Percentiles rank a stretch among this genome's conserved stretches.
Conservation (phyloP, 2,329 filamentous ascomycete genomes). For the Whalleya microplaca region DNA sequence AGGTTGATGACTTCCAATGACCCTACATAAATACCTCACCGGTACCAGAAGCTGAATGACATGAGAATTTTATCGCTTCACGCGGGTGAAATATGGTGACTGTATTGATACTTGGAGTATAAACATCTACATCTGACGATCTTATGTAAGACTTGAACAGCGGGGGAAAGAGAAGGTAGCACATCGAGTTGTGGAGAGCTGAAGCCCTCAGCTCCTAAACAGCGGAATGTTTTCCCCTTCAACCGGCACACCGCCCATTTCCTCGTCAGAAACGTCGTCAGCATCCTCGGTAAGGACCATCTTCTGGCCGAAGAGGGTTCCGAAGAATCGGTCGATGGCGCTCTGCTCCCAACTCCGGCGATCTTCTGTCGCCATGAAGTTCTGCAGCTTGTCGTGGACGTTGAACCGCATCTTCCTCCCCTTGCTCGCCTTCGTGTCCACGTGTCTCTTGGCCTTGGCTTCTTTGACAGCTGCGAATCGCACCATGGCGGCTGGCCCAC, state of each 20-base stretch:
- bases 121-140: too few species aligned
- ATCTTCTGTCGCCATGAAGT: constrained; percentile 95
- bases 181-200: background rate
- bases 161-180: background rate
- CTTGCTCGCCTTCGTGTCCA: constrained; percentile 95
- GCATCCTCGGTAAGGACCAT: constrained; percentile 64
- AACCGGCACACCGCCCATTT: constrained; percentile 52
- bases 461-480: constrained; percentile 73
- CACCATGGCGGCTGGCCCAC: constrained; percentile 54
- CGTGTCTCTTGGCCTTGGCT: constrained; percentile 78
- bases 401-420: constrained; percentile 92
- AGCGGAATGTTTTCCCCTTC: constrained; percentile 59
- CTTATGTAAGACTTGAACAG: too few species aligned
- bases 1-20: too few species aligned
- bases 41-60: too few species aligned
- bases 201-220: constrained; percentile 43
- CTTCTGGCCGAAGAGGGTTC: constrained; percentile 73
- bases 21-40: too few species aligned
- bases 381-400: constrained; percentile 95
- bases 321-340: constrained; percentile 78
- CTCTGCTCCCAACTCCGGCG: constrained; percentile 77
- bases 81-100: too few species aligned
- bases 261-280: constrained; percentile 47
- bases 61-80: too few species aligned
- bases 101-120: too few species aligned